Base-by-base conservation (phyloP, 148 eudicot genomes). In the Dysphania ambrosioides region DNA sequence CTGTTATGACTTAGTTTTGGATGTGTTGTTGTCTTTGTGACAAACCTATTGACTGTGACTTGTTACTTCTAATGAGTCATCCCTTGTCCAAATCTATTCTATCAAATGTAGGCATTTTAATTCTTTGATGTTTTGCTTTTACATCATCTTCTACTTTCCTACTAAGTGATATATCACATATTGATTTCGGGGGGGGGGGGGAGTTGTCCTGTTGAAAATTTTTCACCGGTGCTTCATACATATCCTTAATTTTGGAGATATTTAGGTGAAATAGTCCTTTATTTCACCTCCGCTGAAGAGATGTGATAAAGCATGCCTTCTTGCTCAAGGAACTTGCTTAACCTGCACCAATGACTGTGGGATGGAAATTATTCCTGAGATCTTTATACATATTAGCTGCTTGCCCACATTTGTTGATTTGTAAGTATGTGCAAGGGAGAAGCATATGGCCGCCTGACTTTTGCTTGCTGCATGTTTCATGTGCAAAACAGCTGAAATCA, bases 201-300 rank as follows among this genome's bases (percentile, higher is more conserved):
- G n/a, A n/a, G n/a, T n/a, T n/a, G n/a, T n/a, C n/a, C n/a, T n/a
- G n/a, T n/a, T n/a, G n/a, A n/a, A n/a, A 36, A 8, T 36, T 36
- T 8, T 36, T n/a, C 40, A 36, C 40, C 8, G 40, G 40, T 36
- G 8, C 40, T 36, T 8, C 40, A 36, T 36, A 5, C 40, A 36
- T 5, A 36, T 36, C 40, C 40, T 36, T 36, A 36, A 36, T 36
- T 8, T 4, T 27, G 19, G 26, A 21, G 3, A 40, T 72, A 26
- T 60, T 59, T 40, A 26, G 67, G 15, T 57, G 74, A 71, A 56
- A 2, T 68, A 68, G 56, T 24, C 34, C 34, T 44, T 69, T 3
- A 31, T 23, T 10, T 42, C 26, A 65, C 5, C 68, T 49, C 15
- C n/a, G n/a, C 6, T 40, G 32, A 12, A 42, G 56, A 15, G 57